Percentiles rank a stretch among this genome's conserved stretches.
phyloP scores from a whole-genome alignment of 169 alveolate species.

The Eimeria mitis region DNA sequence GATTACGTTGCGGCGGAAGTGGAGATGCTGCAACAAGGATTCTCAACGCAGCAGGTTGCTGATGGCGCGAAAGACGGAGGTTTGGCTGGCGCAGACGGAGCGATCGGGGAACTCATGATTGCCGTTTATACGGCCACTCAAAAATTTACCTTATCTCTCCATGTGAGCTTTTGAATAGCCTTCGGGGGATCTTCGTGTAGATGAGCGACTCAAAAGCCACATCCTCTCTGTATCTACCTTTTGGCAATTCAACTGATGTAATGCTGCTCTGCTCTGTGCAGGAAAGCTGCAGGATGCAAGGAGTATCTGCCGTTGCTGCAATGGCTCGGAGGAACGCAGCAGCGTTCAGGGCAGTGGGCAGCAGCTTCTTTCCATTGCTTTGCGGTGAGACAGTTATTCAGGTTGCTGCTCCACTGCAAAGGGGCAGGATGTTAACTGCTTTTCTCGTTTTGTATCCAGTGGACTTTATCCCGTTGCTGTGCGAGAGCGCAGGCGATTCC shows the following conservation, averaged over 20 bases:
- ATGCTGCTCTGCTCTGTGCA: neutral
- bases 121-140: constrained; percentile 64
- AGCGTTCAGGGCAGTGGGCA: constrained; percentile 50
- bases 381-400: constrained; percentile 20
- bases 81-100: constrained; percentile 12
- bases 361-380: constrained; percentile 69
- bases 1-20: constrained; percentile 56
- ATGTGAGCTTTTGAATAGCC: constrained; percentile 16
- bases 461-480: neutral
- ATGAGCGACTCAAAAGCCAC: neutral
- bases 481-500: constrained; percentile 48
- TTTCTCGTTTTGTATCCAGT: neutral
- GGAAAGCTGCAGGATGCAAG: constrained; percentile 78
- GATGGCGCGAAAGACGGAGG: neutral
- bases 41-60: neutral
- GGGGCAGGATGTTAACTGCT: neutral
- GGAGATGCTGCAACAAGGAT: constrained; percentile 36
- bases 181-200: neutral
- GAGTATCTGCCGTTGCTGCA: constrained; percentile 59
- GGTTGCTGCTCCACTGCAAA: neutral
- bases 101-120: constrained; percentile 62
- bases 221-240: neutral
- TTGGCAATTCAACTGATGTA: neutral
- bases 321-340: constrained; percentile 69
- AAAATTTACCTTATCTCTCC: constrained; percentile 40